Percentiles rank a stretch among this genome's conserved stretches.
Conservation (phyloP, 495 filamentous ascomycete species). For the Tuber borchii region DNA sequence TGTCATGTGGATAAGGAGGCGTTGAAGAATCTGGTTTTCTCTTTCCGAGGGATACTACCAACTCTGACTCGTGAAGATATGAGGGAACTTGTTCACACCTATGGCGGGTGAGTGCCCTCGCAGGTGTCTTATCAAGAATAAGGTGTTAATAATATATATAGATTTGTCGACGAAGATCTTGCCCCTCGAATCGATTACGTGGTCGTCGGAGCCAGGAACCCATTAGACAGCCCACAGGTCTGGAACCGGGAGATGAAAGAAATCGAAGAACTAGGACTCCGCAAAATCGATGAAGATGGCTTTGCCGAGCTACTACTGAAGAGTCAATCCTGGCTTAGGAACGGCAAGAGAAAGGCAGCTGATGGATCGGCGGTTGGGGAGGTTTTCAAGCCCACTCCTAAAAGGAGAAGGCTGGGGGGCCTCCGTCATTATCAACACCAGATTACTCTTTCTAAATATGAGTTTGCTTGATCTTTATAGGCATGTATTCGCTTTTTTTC, state of each 20-base stretch:
- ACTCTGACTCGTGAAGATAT: neutral
- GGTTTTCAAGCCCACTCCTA: neutral
- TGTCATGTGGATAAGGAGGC: neutral
- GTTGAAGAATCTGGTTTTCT: neutral
- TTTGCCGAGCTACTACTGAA: neutral
- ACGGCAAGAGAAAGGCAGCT: conserved; percentile 1
- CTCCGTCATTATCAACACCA: neutral
- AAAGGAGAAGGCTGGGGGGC: neutral
- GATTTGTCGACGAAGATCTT: neutral
- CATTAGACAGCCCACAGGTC: neutral
- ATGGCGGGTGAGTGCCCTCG: neutral
- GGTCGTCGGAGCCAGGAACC: neutral
- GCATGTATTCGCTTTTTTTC: neutral
- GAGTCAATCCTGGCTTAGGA: neutral
- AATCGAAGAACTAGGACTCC: neutral
- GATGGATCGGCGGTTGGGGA: neutral
- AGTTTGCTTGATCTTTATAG: neutral
- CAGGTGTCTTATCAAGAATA: neutral
- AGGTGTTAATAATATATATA: neutral
- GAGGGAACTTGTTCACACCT: neutral
- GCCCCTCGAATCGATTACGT: neutral
- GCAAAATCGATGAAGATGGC: neutral
- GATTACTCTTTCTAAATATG: neutral
- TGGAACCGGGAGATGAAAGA: neutral
- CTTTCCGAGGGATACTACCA: neutral